Conservation (phyloP, 768 basidiomycete genomes). For the Melanogaster broomeanus region DNA sequence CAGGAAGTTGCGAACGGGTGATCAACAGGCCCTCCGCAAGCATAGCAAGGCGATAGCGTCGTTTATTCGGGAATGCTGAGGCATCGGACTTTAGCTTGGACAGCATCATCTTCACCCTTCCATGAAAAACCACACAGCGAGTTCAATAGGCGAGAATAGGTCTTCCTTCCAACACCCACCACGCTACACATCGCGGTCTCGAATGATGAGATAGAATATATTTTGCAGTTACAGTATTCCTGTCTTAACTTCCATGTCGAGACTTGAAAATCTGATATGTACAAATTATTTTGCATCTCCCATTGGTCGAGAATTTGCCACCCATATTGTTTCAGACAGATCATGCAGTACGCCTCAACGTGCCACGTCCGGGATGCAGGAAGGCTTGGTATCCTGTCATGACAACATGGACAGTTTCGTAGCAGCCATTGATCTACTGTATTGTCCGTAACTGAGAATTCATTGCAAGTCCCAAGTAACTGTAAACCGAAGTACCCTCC, state of each 20-base stretch:
- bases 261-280: slow-evolving; percentile 11
- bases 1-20: too few relatives aligned
- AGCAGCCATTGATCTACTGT: background rate
- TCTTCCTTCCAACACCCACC: too few relatives aligned
- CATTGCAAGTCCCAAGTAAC: background rate
- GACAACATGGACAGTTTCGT: background rate
- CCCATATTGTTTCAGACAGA: background rate
- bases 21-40: too few relatives aligned
- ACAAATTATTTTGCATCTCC: background rate
- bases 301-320: background rate
- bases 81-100: too few relatives aligned
- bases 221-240: slow-evolving; percentile 33
- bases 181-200: background rate
- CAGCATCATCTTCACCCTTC: too few relatives aligned
- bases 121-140: too few relatives aligned
- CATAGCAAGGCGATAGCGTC: too few relatives aligned
- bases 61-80: too few relatives aligned
- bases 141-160: too few relatives aligned
- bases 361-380: too few relatives aligned
- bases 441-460: background rate
- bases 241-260: slow-evolving; percentile 32
- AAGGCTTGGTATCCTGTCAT: background rate
- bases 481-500: background rate
- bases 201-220: slow-evolving; percentile 19
- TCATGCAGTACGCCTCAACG: background rate